Evolutionary conservation across 352 stramenopile species (phyloP).

Genomic region (Pythium pyrilobum): DNA sequence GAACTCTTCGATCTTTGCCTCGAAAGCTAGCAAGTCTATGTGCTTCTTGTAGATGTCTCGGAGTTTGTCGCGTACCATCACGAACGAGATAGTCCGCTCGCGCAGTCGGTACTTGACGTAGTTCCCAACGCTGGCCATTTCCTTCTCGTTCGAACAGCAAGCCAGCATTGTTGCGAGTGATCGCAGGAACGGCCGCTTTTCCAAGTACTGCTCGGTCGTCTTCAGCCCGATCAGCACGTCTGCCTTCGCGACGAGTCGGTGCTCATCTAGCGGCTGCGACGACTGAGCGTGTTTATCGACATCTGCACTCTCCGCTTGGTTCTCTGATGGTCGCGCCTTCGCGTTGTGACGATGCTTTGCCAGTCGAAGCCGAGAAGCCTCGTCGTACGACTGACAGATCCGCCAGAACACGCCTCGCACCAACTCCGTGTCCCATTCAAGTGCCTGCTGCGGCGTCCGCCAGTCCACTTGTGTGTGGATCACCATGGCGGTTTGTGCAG

Average conservation of each 20-base stretch:
- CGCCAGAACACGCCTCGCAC: constrained; percentile 45
- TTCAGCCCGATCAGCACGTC: constrained; percentile 49
- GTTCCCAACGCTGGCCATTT: constrained; percentile 33
- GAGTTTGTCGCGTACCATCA: constrained; percentile 12
- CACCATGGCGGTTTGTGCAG: constrained; percentile 19
- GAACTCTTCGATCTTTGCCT: constrained; percentile 38
- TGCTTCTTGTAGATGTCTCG: constrained; percentile 32
- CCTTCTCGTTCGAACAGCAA: constrained; percentile 52
- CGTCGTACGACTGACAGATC: constrained; percentile 27
- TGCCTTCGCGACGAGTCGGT: constrained; percentile 46
- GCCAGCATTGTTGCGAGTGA: constrained; percentile 48
- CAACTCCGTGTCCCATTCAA: constrained; percentile 47
- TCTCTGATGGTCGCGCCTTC: not conserved
- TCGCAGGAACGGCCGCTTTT: constrained; percentile 51
- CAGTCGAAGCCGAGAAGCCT: not conserved
- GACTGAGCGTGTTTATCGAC: too few relatives aligned
- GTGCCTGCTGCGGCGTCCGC: constrained; percentile 33
- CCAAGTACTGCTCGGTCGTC: constrained; percentile 29
- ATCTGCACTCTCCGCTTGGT: too few relatives aligned
- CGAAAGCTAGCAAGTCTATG: constrained; percentile 28
- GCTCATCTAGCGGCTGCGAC: constrained; percentile 19
- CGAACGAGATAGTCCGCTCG: constrained; percentile 33
- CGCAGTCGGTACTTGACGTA: constrained; percentile 50
- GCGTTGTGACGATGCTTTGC: not conserved
- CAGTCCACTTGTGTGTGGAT: constrained; percentile 46